A percentile compares a stretch with the other conserved stretches of the same genome.
These are phyloP conservation scores for Podospora conica DNA, from an alignment of 495 filamentous ascomycete genomes.

Conservation along the genomic window DNA sequence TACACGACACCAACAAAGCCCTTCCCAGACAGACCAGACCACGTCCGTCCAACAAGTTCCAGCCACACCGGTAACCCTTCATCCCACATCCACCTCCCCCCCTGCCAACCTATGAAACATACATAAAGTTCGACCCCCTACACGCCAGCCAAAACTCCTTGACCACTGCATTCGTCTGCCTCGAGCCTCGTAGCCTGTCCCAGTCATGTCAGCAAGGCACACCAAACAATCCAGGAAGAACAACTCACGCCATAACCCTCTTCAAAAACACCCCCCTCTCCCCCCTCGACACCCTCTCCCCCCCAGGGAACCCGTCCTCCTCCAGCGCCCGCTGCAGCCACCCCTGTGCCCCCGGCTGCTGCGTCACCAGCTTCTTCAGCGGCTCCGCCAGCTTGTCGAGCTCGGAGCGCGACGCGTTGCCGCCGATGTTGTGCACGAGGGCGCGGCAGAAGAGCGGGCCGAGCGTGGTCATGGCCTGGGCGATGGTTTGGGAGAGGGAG, in stretches of 20 bases:
- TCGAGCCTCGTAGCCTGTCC: constrained; percentile 15
- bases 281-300: constrained; percentile 47
- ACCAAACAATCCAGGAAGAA: neutral
- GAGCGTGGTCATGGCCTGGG: constrained; percentile 50
- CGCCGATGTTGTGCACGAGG: constrained; percentile 64
- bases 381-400: constrained; percentile 70
- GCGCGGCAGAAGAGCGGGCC: constrained; percentile 55
- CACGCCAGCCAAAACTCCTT: constrained; percentile 26
- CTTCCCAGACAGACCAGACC: no score
- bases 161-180: constrained; percentile 22
- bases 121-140: constrained; percentile 17
- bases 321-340: constrained; percentile 58
- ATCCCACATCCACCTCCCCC: neutral
- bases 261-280: constrained; percentile 58
- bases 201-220: neutral
- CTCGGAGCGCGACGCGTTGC: constrained; percentile 69
- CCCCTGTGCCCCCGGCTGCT: constrained; percentile 51
- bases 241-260: constrained; percentile 50
- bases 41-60: no score
- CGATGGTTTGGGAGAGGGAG: constrained; percentile 41
- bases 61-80: no score
- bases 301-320: constrained; percentile 51
- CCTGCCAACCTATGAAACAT: constrained; percentile 14
- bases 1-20: no score
- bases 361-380: constrained; percentile 66